A percentile compares a stretch with the other conserved stretches of the same genome.
Conservation (phyloP, 116 monocot genomes). For the Dioscorea cayenensis region DNA sequence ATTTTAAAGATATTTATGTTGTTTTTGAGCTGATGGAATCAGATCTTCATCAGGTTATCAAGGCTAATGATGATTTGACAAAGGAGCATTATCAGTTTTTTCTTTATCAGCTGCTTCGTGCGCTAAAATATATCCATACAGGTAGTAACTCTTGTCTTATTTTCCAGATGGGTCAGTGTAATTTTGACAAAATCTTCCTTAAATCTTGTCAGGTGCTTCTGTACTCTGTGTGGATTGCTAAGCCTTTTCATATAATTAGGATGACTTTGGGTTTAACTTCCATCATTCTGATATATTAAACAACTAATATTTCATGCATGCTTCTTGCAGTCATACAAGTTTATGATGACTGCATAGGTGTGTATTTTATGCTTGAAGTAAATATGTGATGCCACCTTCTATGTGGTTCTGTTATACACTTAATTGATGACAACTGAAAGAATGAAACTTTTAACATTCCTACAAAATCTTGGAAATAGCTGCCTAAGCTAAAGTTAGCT, state of each 20-base stretch:
- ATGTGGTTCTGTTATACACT: neutral
- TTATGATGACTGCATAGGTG: neutral
- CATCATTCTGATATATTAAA: too few species aligned
- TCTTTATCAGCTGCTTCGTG: slow-evolving; percentile 70
- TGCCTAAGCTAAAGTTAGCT: neutral
- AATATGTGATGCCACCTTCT: neutral
- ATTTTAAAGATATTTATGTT: slow-evolving; percentile 82
- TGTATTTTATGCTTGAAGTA: neutral
- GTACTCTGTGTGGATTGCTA: too few species aligned
- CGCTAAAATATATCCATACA: slow-evolving; percentile 71
- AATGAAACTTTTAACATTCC: neutral
- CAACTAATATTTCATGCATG: neutral
- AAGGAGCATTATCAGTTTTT: slow-evolving; percentile 74
- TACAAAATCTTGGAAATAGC: neutral
- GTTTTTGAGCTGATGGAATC: slow-evolving; percentile 87
- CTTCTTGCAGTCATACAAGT: neutral
- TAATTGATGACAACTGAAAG: neutral
- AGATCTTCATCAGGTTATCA: slow-evolving; percentile 81
- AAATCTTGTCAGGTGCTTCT: too few species aligned
- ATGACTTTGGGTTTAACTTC: too few species aligned
- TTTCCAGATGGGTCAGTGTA: neutral
- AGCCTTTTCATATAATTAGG: too few species aligned
- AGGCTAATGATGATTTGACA: slow-evolving; percentile 75
- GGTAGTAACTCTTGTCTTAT: slow-evolving; percentile 16
- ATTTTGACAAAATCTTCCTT: neutral